Conservation (phyloP, 2,329 filamentous ascomycete genomes). For the Sarocladium oryzae region DNA sequence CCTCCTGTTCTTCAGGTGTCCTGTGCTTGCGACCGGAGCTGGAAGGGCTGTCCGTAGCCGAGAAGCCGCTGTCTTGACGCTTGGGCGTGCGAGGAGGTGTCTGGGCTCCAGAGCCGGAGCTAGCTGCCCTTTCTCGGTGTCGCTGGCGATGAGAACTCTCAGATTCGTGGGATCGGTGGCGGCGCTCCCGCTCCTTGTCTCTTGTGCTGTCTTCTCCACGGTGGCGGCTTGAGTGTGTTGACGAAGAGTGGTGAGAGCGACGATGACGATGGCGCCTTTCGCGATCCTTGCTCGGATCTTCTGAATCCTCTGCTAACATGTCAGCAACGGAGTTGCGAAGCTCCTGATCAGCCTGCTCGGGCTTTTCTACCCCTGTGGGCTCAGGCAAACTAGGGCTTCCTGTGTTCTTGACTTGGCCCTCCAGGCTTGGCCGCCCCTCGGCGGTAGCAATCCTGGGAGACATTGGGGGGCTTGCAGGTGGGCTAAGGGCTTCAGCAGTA, state of each 20-base stretch:
- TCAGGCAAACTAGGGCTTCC: not conserved
- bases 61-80: slow-evolving; percentile 40
- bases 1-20: slow-evolving; percentile 43
- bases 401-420: slow-evolving; percentile 13
- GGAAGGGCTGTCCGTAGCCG: slow-evolving; percentile 31
- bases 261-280: slow-evolving; percentile 36
- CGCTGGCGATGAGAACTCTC: slow-evolving; percentile 19
- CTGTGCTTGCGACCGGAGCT: slow-evolving; percentile 29
- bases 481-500: slow-evolving; percentile 40
- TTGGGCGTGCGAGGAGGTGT: slow-evolving; percentile 31
- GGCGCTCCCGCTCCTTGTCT: slow-evolving; percentile 22
- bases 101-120: slow-evolving; percentile 27
- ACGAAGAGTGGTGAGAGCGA: slow-evolving; percentile 30
- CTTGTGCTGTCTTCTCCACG: slow-evolving; percentile 4
- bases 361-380: not conserved
- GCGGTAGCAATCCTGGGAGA: slow-evolving; percentile 2
- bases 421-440: slow-evolving; percentile 19
- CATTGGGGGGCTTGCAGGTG: slow-evolving; percentile 27
- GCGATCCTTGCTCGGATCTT: slow-evolving; percentile 26
- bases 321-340: slow-evolving; percentile 46
- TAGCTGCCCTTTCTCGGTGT: slow-evolving; percentile 31
- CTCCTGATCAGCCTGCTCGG: slow-evolving; percentile 19
- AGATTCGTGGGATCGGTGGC: slow-evolving; percentile 18
- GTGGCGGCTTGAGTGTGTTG: slow-evolving; percentile 20
- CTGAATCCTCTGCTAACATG: slow-evolving; percentile 47